phyloP scores from a whole-genome alignment of 106 monocot species.

The Posidonia australis region DNA sequence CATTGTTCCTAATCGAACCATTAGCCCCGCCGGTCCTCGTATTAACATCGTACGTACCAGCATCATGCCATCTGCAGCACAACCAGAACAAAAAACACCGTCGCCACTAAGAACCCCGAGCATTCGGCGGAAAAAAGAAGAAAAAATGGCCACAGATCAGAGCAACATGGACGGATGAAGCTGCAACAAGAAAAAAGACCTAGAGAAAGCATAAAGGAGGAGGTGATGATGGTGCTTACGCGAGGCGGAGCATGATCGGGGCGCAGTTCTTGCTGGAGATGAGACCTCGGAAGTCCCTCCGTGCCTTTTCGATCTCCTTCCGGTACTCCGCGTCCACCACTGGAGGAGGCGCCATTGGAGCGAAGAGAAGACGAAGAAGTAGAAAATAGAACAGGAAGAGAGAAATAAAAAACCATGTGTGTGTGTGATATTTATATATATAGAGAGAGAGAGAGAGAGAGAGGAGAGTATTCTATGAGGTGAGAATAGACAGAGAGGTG shows the following conservation, averaged over 20 bases:
- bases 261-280: slow-evolving; percentile 34
- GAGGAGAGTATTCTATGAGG: too few species aligned
- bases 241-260: slow-evolving; percentile 34
- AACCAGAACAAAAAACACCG: slow-evolving; percentile 13
- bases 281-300: slow-evolving; percentile 22
- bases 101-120: neutral
- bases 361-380: too few species aligned
- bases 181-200: neutral
- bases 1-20: slow-evolving; percentile 30
- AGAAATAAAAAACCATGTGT: too few species aligned
- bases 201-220: neutral
- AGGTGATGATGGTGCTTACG: slow-evolving; percentile 5
- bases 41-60: slow-evolving; percentile 32
- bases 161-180: neutral
- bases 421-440: too few species aligned
- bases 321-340: slow-evolving; percentile 25
- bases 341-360: slow-evolving; percentile 10
- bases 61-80: slow-evolving; percentile 35
- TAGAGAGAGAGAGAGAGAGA: too few species aligned
- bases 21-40: slow-evolving; percentile 36
- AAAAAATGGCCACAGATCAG: neutral
- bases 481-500: too few species aligned
- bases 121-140: neutral
- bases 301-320: slow-evolving; percentile 28
- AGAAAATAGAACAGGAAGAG: too few species aligned